phyloP scores from a whole-genome alignment of 306 rosid species.

The Macrotyloma uniflorum region DNA sequence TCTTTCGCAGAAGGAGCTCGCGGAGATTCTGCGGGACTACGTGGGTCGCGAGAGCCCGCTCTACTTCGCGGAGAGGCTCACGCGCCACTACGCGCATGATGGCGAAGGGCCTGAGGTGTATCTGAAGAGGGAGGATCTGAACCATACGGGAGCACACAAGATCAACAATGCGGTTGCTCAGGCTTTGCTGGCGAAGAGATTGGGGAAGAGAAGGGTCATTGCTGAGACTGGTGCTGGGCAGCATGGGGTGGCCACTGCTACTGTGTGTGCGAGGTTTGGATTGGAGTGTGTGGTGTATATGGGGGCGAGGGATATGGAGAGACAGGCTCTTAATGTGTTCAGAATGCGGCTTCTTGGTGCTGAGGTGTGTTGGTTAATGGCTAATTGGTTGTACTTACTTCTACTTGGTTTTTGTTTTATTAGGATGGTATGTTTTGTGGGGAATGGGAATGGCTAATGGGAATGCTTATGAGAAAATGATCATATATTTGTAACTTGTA shows the following conservation, averaged over 20 bases:
- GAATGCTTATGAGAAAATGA: not conserved
- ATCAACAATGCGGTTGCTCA: constrained; percentile 93
- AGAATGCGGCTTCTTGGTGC: constrained; percentile 94
- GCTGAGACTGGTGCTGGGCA: constrained; percentile 98
- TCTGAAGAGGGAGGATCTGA: constrained; percentile 92
- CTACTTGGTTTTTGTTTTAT: not conserved
- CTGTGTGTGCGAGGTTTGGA: constrained; percentile 90
- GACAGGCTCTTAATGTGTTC: constrained; percentile 90
- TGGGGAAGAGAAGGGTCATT: constrained; percentile 81
- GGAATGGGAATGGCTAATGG: not conserved
- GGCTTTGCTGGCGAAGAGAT: constrained; percentile 80
- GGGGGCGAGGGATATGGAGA: constrained; percentile 98
- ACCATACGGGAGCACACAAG: constrained; percentile 96
- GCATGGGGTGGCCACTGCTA: constrained; percentile 97
- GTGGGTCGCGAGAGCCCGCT: constrained; percentile 98
- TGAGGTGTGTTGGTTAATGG: constrained; percentile 57
- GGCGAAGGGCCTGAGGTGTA: constrained; percentile 87
- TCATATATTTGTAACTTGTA: not conserved
- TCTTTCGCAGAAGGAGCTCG: constrained; percentile 69
- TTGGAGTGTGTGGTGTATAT: constrained; percentile 80
- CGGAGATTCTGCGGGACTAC: constrained; percentile 72
- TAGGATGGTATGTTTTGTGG: not conserved
- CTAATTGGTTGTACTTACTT: not conserved
- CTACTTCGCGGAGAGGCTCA: constrained; percentile 88
- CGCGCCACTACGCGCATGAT: constrained; percentile 67